A percentile compares a stretch with the other conserved stretches of the same genome.
phyloP scores from a whole-genome alignment of 371 early-diverging fungal genomes.

The Haplosporangium sp. region DNA sequence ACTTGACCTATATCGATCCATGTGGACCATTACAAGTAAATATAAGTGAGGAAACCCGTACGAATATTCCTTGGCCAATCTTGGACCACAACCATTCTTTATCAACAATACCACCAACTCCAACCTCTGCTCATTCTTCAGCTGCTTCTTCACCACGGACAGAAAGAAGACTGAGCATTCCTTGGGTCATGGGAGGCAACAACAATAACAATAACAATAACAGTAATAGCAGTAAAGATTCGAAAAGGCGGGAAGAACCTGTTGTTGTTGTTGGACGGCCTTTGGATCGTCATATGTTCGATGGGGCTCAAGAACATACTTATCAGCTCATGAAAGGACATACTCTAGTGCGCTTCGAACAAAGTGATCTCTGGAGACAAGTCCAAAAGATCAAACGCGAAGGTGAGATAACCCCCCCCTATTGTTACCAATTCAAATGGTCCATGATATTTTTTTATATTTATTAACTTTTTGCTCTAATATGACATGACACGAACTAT shows the following conservation, averaged over 20 bases:
- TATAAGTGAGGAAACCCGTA: constrained; percentile 64
- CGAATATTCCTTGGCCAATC: constrained; percentile 59
- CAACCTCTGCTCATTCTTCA: not conserved
- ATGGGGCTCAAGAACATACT: constrained; percentile 69
- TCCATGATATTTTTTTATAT: not conserved
- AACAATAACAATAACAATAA: not conserved
- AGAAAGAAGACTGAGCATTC: not conserved
- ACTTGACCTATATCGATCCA: constrained; percentile 61
- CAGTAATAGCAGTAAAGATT: not conserved
- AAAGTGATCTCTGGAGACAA: constrained; percentile 53
- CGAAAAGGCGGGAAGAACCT: not conserved
- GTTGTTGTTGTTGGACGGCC: constrained; percentile 28
- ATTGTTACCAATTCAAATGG: too few species aligned
- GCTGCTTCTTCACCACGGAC: not conserved
- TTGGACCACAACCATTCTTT: constrained; percentile 38
- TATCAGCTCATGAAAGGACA: constrained; percentile 68
- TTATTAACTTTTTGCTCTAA: not conserved
- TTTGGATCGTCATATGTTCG: constrained; percentile 64
- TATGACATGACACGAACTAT: too few species aligned
- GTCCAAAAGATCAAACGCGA: constrained; percentile 41
- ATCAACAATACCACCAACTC: not conserved
- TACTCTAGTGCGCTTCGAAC: constrained; percentile 66
- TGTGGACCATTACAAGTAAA: constrained; percentile 68
- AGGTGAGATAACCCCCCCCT: constrained; percentile 18
- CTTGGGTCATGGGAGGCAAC: not conserved